Percentiles rank a stretch among this genome's conserved stretches.
Evolutionary conservation across 2,329 filamentous ascomycete genomes (phyloP).

Genomic region (Venturiaceae sp.): DNA sequence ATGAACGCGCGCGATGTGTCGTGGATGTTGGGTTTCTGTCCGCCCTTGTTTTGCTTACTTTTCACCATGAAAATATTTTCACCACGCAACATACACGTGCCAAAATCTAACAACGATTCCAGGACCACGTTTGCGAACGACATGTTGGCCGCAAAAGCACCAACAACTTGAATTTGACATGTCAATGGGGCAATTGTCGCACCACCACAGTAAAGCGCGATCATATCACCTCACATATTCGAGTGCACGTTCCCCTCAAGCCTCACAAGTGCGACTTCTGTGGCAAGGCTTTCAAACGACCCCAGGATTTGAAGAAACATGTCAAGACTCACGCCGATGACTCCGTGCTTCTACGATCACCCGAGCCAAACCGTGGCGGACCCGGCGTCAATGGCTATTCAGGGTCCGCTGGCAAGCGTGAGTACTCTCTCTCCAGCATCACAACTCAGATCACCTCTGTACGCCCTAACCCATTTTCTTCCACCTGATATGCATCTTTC

Average conservation of each 20-base stretch:
- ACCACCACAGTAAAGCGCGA: constrained; percentile 98
- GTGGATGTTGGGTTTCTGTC: too few relatives aligned
- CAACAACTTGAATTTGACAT: constrained; percentile 95
- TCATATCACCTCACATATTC: constrained; percentile 98
- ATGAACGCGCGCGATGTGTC: background rate
- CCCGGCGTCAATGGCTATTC: constrained; percentile 19
- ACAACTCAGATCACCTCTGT: background rate
- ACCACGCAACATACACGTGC: background rate
- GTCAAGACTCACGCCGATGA: constrained; percentile 98
- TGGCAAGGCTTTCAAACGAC: constrained; percentile 97
- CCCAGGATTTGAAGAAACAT: constrained; percentile 98
- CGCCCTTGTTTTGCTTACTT: too few relatives aligned
- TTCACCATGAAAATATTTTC: background rate
- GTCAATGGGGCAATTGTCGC: constrained; percentile 92
- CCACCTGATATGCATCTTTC: background rate
- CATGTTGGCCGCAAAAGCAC: constrained; percentile 98
- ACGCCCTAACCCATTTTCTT: constrained; percentile 1
- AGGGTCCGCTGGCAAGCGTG: constrained; percentile 26
- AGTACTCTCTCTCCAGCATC: constrained; percentile 5
- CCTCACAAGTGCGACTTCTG: constrained; percentile 99
- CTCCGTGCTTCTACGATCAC: constrained; percentile 62
- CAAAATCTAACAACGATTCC: constrained; percentile 8
- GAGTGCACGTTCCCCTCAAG: constrained; percentile 97
- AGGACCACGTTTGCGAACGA: constrained; percentile 97
- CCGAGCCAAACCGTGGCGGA: constrained; percentile 44